Percentiles rank a stretch among this genome's conserved stretches.
These are phyloP conservation scores for Fusarium armeniacum DNA, from an alignment of 2,329 filamentous ascomycete genomes.

Conservation along the genomic window DNA sequence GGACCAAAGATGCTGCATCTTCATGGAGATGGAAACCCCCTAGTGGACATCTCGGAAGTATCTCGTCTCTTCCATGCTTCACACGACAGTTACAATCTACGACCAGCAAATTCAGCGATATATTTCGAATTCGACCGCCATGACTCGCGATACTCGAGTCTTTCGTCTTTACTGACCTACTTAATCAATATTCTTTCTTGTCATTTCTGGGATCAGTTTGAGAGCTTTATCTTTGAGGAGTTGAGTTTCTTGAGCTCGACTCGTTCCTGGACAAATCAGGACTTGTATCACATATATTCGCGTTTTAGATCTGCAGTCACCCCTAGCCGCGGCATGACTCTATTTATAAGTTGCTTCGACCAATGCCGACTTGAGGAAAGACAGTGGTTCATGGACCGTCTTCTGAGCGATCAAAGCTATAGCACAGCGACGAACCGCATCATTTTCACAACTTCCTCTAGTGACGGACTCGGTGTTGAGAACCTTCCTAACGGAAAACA, in stretches of 20 bases:
- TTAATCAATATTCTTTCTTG: neutral
- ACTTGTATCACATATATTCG: neutral
- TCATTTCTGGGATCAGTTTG: neutral
- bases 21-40: neutral
- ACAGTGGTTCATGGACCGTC: neutral
- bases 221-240: neutral
- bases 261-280: neutral
- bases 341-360: conserved; percentile 3
- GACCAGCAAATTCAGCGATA: neutral
- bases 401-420: neutral
- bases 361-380: neutral
- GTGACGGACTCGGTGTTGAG: neutral
- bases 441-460: neutral
- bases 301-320: neutral
- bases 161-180: neutral
- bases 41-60: neutral
- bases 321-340: neutral
- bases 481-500: neutral
- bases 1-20: neutral
- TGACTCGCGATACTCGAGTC: neutral
- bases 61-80: neutral
- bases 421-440: neutral
- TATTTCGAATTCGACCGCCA: conserved; percentile 5
- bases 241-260: neutral
- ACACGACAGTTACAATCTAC: neutral